These are phyloP conservation scores for Cyclocybe aegerita DNA, from an alignment of 768 basidiomycete species.

Conservation along the genomic window DNA sequence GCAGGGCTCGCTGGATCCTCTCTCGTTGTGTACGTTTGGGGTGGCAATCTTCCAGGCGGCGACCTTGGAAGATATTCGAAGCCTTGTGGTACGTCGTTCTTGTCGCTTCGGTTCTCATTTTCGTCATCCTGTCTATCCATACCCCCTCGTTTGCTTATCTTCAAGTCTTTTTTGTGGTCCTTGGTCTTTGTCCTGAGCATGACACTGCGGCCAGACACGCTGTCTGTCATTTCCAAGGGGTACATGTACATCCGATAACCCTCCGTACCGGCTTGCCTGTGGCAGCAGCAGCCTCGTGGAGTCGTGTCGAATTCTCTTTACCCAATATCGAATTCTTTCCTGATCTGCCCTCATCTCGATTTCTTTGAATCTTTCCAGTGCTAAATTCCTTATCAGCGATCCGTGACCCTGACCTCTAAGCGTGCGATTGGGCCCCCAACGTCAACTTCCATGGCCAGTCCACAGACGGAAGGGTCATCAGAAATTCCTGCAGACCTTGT, in stretches of 20 bases:
- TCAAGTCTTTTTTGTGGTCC: too few relatives aligned
- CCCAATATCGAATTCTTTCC: neutral
- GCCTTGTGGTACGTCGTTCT: slow-evolving; percentile 42
- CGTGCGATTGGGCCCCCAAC: slow-evolving; percentile 38
- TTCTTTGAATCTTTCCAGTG: neutral
- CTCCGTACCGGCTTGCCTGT: too few relatives aligned
- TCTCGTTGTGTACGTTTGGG: slow-evolving; percentile 58
- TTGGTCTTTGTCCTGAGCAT: too few relatives aligned
- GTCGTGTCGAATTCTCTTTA: too few relatives aligned
- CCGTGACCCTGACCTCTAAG: slow-evolving; percentile 54
- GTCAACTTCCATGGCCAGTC: neutral
- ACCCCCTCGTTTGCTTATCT: too few relatives aligned
- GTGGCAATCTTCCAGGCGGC: slow-evolving; percentile 61
- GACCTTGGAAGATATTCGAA: slow-evolving; percentile 42
- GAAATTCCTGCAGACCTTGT: slow-evolving; percentile 29
- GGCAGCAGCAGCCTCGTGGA: too few relatives aligned
- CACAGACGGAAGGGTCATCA: neutral
- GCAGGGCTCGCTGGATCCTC: slow-evolving; percentile 62
- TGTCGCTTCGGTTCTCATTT: neutral
- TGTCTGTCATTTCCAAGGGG: too few relatives aligned
- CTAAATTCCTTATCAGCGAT: slow-evolving; percentile 27
- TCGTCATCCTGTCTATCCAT: neutral
- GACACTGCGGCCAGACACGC: too few relatives aligned
- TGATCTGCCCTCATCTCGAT: neutral
- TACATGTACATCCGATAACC: too few relatives aligned